Conservation (phyloP, 1,284 basidiomycete species). For the Ganoderma lucidum region DNA sequence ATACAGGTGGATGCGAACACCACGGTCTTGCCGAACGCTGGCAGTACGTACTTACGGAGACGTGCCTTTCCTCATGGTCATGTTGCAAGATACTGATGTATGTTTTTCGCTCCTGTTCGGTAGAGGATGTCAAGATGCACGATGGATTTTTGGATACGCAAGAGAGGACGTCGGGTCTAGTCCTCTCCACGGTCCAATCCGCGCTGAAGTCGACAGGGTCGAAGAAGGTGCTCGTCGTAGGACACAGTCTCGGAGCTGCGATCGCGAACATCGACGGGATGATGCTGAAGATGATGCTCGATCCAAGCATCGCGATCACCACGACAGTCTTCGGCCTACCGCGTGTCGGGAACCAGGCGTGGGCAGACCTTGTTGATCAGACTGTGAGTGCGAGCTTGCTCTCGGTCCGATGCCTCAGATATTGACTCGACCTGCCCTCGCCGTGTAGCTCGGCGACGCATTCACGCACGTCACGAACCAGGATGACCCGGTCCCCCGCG, state of each 20-base stretch:
- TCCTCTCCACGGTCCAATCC: conserved; percentile 48
- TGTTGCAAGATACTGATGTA: background rate
- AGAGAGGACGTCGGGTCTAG: conserved; percentile 48
- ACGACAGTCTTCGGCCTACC: conserved; percentile 39
- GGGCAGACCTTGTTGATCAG: conserved; percentile 54
- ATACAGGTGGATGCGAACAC: conserved; percentile 45
- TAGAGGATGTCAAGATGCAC: conserved; percentile 47
- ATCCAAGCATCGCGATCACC: conserved; percentile 21
- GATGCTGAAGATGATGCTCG: conserved; percentile 49
- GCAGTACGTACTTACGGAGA: conserved; percentile 29
- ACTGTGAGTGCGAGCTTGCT: conserved; percentile 29
- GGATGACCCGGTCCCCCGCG: conserved; percentile 45
- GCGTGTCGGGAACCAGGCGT: conserved; percentile 51
- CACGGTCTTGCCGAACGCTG: conserved; percentile 45
- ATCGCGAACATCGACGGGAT: conserved; percentile 53
- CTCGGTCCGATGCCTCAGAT: background rate
- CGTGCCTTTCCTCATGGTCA: background rate
- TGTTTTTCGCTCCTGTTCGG: background rate
- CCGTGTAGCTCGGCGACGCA: conserved; percentile 28
- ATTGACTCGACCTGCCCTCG: background rate
- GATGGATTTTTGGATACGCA: conserved; percentile 56
- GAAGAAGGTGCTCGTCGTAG: conserved; percentile 51
- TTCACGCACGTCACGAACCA: conserved; percentile 46
- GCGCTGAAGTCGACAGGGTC: conserved; percentile 45
- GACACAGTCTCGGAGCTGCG: conserved; percentile 48